Evolutionary conservation across 768 basidiomycete genomes (phyloP).

Genomic region (Cyathus striatus): DNA sequence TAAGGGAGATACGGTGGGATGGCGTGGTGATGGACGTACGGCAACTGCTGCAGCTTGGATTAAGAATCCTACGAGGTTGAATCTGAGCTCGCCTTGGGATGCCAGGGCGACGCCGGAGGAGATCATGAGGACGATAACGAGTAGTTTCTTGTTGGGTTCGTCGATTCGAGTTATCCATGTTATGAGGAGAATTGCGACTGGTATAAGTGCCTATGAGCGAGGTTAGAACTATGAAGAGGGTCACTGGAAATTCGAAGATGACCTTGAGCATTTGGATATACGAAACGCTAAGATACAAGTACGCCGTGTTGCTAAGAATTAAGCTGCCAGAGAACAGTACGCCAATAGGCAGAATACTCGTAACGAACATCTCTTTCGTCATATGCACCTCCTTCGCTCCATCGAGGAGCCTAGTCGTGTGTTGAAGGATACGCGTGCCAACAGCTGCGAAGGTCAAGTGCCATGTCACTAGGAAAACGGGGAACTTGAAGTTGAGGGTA

Average conservation of each 20-base stretch:
- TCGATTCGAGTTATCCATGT: conserved; percentile 88
- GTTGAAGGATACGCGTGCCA: conserved; percentile 78
- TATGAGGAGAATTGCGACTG: conserved; percentile 88
- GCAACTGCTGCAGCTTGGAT: conserved; percentile 85
- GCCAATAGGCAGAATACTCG: conserved; percentile 90
- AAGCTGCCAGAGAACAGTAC: conserved; percentile 90
- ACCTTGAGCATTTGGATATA: conserved; percentile 99
- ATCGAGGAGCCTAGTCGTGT: conserved; percentile 78
- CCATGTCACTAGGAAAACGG: conserved; percentile 91
- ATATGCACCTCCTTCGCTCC: conserved; percentile 76
- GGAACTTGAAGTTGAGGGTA: conserved; percentile 77
- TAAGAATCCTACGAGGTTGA: no score
- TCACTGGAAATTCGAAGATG: no score
- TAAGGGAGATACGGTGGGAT: not conserved
- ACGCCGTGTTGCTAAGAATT: conserved; percentile 87
- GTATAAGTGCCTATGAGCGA: conserved; percentile 72
- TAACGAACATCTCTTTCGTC: conserved; percentile 70
- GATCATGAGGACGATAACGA: conserved; percentile 85
- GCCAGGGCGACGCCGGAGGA: no score
- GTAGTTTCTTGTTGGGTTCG: conserved; percentile 78
- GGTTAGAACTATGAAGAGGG: not conserved
- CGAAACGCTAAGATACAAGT: conserved; percentile 84
- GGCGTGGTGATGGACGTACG: conserved; percentile 39
- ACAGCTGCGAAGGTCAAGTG: conserved; percentile 75
- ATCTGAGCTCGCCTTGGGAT: no score